Base-by-base conservation (phyloP, 164 flowering plant genomes). In the Vitis amurensis region DNA sequence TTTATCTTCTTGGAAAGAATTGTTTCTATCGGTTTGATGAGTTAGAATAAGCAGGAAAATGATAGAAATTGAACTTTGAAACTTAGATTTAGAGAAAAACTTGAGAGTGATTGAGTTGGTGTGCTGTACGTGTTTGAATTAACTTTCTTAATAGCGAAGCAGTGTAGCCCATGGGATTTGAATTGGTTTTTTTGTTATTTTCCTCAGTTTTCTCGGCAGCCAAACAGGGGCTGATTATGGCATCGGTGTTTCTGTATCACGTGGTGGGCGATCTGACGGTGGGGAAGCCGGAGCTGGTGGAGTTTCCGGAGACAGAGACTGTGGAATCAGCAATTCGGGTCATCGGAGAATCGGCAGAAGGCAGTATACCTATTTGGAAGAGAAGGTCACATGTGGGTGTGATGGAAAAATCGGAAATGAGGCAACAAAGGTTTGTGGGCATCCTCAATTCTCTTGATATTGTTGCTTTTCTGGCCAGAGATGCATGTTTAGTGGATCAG, bases 211-310 rank as follows among this genome's bases (percentile, higher is more conserved):
- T 52, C 55, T 74, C 11, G 17, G 60, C 23, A 63, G 44, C 17
- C 27, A 29, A 51, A 27, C 58, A 14, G 66, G n/a, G 60, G 19
- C 12, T 51, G 29, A 56, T 11, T 16, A 92, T 92, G 99, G 94
- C 99, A 5, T 86, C 99, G 29, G 96, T 95, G 77, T 91, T 95
- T 68, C 61, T 95, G 56, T 86, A 91, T 71, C 98, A 93, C 66
- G 98, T 93, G 57, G 93, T 93, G 44, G 99, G 98, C 7, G 98
- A 95, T 86, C 89, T 95, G 79, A 95, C 99, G 51, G 98, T 93
- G 61, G 99, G 97, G 69, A 93, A 95, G 78, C 98, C 97, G 3
- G 94, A 88, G 77, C 67, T 95, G 76, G 87, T 82, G 27, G 99
- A 95, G 73, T 93, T 95, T 67, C 55, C 11, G 14, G 98, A 91